Evolutionary conservation across 129 eudicot species (phyloP).

Genomic region (Arctium lappa): DNA sequence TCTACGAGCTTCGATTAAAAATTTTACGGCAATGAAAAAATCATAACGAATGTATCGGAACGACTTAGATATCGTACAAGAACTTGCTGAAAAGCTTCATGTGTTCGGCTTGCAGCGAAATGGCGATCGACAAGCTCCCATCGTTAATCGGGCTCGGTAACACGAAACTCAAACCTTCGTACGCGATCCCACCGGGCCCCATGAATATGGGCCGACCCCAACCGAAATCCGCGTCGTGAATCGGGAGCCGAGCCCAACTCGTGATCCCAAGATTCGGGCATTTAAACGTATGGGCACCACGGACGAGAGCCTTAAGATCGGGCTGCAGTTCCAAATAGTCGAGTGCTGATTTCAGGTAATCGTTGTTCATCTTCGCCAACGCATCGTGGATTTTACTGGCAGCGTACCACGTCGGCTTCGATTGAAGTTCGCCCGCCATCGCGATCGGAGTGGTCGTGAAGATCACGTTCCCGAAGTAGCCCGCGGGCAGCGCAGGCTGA

Average conservation of each 20-base stretch:
- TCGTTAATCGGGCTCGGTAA: constrained; percentile 30
- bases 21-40: not conserved
- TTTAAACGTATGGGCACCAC: constrained; percentile 66
- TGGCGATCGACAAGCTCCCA: constrained; percentile 27
- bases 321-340: constrained; percentile 60
- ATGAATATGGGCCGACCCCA: constrained; percentile 74
- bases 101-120: constrained; percentile 36
- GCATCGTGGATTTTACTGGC: constrained; percentile 34
- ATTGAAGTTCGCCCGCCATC: constrained; percentile 40
- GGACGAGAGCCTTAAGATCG: constrained; percentile 55
- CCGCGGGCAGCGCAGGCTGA: constrained; percentile 51
- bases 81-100: constrained; percentile 54
- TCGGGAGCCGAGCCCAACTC: constrained; percentile 75
- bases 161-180: constrained; percentile 27
- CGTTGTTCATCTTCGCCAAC: constrained; percentile 42
- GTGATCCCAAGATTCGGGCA: constrained; percentile 79
- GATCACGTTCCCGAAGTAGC: constrained; percentile 61
- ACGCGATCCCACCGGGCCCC: constrained; percentile 75
- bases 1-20: not conserved
- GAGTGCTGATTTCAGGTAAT: constrained; percentile 55
- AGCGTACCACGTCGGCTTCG: constrained; percentile 54
- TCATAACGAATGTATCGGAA: not conserved
- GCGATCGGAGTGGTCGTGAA: constrained; percentile 55
- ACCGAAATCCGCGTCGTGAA: constrained; percentile 76
- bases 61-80: constrained; percentile 48